Evolutionary conservation across 2,329 filamentous ascomycete genomes (phyloP), one percentile per base, ranked within the genome.

Genomic region (Diaporthe sp.): DNA sequence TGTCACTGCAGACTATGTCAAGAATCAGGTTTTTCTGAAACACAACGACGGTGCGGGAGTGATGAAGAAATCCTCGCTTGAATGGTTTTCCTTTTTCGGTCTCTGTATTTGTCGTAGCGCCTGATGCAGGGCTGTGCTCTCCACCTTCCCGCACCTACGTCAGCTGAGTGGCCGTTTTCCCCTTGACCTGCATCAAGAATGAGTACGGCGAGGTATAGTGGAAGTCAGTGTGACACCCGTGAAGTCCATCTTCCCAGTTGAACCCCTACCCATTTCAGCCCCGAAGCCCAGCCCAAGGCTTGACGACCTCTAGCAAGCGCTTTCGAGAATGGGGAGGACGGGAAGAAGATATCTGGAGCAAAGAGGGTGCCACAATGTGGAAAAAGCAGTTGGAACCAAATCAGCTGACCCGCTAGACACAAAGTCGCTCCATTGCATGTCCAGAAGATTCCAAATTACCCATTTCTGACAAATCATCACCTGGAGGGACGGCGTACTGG

Each of bases 1-100:
- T 44, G 61, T 37, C 61, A 37, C 27, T 37, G 35, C 50, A 39
- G 22, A 2, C 44, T 32, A 35, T 25, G 27, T 37, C 5, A 22
- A 35, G 30, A 66, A 66, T 37, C 61, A 27, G 12, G 61, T 66
- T 66, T 66, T 35, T 66, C 30, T 66, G 44, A 25, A 51, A 66
- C 61, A 66, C 44, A 66, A 37, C 44, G 27, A 51, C 37, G 44
- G 61, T 66, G 44, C 30, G 37, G 44, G 30, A 19, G 61, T 27
- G 61, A 19, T 51, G 61, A 66, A 51, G 59, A 50, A 63, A 37
- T 12, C 19, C 61, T 66, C 44, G 44, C 61, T 37, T 32, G n/a
- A 51, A 50, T 27, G 12, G 19, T 50, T 51, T 35, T 19, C 15
- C 15, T 35, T 61, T 61, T 61, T 42, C 37, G 37, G 58, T 61